Conservation (phyloP, 768 basidiomycete genomes). For the Boletus rubroflammeus region DNA sequence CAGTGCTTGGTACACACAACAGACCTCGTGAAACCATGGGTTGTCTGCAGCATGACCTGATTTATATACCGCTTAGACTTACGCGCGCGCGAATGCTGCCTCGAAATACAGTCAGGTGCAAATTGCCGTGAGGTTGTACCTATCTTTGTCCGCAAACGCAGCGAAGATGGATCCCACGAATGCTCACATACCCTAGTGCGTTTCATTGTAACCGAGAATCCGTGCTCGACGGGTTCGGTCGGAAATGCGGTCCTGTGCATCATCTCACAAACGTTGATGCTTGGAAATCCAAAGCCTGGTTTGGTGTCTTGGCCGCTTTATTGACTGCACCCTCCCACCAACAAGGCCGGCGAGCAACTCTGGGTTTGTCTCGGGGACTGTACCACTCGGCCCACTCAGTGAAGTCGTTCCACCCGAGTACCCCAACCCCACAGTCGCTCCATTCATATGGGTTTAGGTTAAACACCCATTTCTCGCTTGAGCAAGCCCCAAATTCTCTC, state of each 20-base stretch:
- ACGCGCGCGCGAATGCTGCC: not conserved
- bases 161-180: not conserved
- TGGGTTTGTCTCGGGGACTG: not conserved
- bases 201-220: not conserved
- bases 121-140: not conserved
- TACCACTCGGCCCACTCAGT: not conserved
- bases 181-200: not conserved
- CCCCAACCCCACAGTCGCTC: not conserved
- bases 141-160: not conserved
- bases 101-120: not conserved
- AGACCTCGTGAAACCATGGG: slow-evolving; percentile 34
- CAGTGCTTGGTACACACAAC: slow-evolving; percentile 71
- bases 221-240: not conserved
- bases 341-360: not conserved
- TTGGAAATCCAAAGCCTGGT: not conserved
- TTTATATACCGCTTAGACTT: slow-evolving; percentile 19
- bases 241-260: not conserved
- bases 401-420: not conserved
- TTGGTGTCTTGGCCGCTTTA: not conserved
- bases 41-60: slow-evolving; percentile 23
- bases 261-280: not conserved
- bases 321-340: not conserved
- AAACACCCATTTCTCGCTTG: slow-evolving; percentile 18
- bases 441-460: not conserved
- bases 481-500: slow-evolving; percentile 29